Percentiles rank a stretch among this genome's conserved stretches.
Evolutionary conservation across 2,329 filamentous ascomycete genomes (phyloP).

Genomic region (Fusarium circinatum): DNA sequence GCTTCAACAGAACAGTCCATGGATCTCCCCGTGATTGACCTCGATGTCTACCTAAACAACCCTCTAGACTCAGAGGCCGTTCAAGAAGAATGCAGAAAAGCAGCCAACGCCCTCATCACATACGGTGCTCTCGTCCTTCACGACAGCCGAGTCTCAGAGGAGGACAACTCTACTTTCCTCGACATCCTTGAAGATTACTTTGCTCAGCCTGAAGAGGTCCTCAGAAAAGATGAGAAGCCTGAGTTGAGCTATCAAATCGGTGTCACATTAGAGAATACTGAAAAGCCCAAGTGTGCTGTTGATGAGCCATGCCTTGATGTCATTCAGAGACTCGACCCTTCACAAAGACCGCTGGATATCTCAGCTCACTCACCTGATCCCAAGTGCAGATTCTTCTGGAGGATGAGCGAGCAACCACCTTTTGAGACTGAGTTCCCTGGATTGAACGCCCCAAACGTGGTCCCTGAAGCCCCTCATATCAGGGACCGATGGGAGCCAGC

Average conservation of each 20-base stretch:
- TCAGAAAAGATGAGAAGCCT: constrained; percentile 64
- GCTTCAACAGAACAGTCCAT: constrained; percentile 52
- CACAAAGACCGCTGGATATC: constrained; percentile 68
- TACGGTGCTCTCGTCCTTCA: constrained; percentile 70
- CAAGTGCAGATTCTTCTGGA: constrained; percentile 73
- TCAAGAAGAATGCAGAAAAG: constrained; percentile 62
- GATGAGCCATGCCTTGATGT: constrained; percentile 69
- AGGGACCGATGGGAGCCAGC: constrained; percentile 61
- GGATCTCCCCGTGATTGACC: constrained; percentile 69
- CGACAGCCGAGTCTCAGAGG: constrained; percentile 66
- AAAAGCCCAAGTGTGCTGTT: constrained; percentile 71
- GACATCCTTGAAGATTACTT: constrained; percentile 74
- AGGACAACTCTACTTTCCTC: constrained; percentile 66
- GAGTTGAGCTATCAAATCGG: constrained; percentile 70
- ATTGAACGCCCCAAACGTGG: constrained; percentile 65
- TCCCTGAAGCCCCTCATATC: constrained; percentile 61
- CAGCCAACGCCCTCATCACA: constrained; percentile 66
- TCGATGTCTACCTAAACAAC: constrained; percentile 64
- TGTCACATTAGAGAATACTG: constrained; percentile 71
- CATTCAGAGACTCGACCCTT: constrained; percentile 63
- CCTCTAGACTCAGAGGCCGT: constrained; percentile 56
- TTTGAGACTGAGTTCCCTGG: constrained; percentile 65
- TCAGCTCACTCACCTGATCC: constrained; percentile 66
- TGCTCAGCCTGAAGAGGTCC: constrained; percentile 60
- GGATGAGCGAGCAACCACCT: constrained; percentile 64